Evolutionary conservation across 495 filamentous ascomycete genomes (phyloP).

Genomic region (Xylaria venustula): DNA sequence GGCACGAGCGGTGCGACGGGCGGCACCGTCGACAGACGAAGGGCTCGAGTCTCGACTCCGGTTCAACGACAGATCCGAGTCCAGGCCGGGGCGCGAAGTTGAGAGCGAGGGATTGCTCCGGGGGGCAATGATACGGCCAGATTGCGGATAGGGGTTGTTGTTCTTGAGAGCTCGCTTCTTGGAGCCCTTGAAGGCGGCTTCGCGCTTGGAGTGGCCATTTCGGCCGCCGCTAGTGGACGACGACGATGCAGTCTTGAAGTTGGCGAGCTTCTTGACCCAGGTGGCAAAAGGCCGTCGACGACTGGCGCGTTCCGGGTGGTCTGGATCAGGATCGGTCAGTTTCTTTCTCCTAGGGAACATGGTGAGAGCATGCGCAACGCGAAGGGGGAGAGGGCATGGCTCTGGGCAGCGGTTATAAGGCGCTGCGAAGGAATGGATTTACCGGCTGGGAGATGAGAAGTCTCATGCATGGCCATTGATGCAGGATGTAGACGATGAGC

Average conservation of each 20-base stretch:
- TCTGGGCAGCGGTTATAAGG: neutral
- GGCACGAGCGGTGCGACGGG: conserved; percentile 61
- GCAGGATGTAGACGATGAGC: neutral
- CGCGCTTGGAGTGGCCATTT: conserved; percentile 36
- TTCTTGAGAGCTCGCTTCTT: conserved; percentile 59
- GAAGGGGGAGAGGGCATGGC: conserved; percentile 4
- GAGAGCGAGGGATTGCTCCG: conserved; percentile 61
- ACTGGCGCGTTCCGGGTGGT: conserved; percentile 43
- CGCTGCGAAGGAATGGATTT: conserved; percentile 31
- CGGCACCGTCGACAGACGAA: conserved; percentile 57
- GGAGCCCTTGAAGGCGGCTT: conserved; percentile 39
- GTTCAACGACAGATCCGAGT: conserved; percentile 32
- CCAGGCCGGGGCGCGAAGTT: conserved; percentile 41
- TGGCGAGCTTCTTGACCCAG: conserved; percentile 93
- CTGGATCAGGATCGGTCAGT: conserved; percentile 29
- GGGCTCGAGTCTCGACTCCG: conserved; percentile 53
- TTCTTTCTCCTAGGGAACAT: neutral
- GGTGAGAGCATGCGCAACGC: conserved; percentile 11
- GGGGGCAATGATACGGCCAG: conserved; percentile 44
- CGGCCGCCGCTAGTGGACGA: conserved; percentile 36
- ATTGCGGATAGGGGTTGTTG: conserved; percentile 84
- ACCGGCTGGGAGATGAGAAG: conserved; percentile 65
- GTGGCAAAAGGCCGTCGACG: conserved; percentile 84
- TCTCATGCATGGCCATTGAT: conserved; percentile 67
- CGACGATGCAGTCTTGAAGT: conserved; percentile 66